Evolutionary conservation across 2,329 filamentous ascomycete genomes (phyloP).

Genomic region (Aphanoascus verrucosus): DNA sequence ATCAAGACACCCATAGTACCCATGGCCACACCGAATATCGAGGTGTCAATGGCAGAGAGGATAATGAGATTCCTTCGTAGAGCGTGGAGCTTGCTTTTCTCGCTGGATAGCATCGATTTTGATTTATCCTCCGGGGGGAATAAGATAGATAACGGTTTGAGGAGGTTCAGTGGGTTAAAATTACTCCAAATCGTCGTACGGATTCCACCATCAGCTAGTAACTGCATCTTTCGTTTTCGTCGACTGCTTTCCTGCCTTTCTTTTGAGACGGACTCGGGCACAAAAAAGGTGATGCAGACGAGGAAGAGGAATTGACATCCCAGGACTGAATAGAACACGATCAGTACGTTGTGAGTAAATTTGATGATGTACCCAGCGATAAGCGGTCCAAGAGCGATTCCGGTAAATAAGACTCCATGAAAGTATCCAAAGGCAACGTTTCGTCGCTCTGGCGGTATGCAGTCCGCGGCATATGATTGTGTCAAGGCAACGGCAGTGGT

Average conservation of each 20-base stretch:
- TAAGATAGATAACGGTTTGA: constrained; percentile 68
- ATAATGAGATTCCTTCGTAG: constrained; percentile 73
- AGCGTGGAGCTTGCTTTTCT: constrained; percentile 47
- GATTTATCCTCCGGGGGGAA: constrained; percentile 46
- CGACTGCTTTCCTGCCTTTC: constrained; percentile 59
- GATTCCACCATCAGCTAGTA: constrained; percentile 24
- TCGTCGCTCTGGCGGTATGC: constrained; percentile 66
- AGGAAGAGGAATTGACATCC: constrained; percentile 65
- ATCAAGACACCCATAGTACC: constrained; percentile 71
- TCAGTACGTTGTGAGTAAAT: constrained; percentile 60
- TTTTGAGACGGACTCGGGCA: constrained; percentile 76
- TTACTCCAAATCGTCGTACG: constrained; percentile 26
- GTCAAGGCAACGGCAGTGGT: constrained; percentile 68
- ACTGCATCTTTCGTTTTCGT: constrained; percentile 50
- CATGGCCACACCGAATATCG: constrained; percentile 71
- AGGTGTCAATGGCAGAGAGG: constrained; percentile 68
- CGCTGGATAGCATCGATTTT: constrained; percentile 30
- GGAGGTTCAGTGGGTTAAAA: constrained; percentile 51
- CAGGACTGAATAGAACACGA: constrained; percentile 75
- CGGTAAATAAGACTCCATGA: constrained; percentile 76
- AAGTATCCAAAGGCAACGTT: constrained; percentile 81
- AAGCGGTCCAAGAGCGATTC: constrained; percentile 78
- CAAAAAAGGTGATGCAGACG: constrained; percentile 54
- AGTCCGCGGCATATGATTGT: constrained; percentile 83
- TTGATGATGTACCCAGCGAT: constrained; percentile 70